phyloP scores from a whole-genome alignment of 2,329 filamentous ascomycete genomes.

The Colletotrichum orchidophilum region DNA sequence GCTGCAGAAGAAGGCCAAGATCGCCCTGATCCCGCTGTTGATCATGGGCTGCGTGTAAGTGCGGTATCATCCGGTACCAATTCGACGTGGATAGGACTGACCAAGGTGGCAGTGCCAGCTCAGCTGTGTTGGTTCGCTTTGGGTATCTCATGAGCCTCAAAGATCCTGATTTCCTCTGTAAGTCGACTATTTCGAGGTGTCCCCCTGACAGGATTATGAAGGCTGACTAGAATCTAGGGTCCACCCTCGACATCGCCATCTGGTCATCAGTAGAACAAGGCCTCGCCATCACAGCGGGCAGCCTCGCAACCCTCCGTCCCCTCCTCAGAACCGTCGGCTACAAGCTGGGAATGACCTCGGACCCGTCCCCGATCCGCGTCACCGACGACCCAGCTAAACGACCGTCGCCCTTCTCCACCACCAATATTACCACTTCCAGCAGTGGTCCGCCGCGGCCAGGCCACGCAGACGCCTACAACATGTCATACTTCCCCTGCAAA shows the following conservation, averaged over 20 bases:
- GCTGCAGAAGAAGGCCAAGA: constrained; percentile 61
- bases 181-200: constrained; percentile 13
- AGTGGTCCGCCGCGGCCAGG: neutral
- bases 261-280: constrained; percentile 59
- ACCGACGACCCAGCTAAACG: neutral
- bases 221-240: constrained; percentile 37
- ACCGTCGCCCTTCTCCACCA: constrained; percentile 8
- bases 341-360: constrained; percentile 41
- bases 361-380: neutral
- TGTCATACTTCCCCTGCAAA: constrained; percentile 8
- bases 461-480: neutral
- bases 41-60: constrained; percentile 63
- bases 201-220: neutral
- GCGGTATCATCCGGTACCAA: neutral
- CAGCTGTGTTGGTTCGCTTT: constrained; percentile 53
- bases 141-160: constrained; percentile 48
- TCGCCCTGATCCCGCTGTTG: constrained; percentile 61
- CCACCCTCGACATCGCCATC: constrained; percentile 55
- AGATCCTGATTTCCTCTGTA: constrained; percentile 55
- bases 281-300: constrained; percentile 58
- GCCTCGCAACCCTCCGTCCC: constrained; percentile 57
- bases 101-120: constrained; percentile 48
- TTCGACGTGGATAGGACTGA: neutral
- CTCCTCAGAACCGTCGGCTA: constrained; percentile 47
- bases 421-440: neutral